Conservation (phyloP, 352 stramenopile species). For the Pythium apleroticum region DNA sequence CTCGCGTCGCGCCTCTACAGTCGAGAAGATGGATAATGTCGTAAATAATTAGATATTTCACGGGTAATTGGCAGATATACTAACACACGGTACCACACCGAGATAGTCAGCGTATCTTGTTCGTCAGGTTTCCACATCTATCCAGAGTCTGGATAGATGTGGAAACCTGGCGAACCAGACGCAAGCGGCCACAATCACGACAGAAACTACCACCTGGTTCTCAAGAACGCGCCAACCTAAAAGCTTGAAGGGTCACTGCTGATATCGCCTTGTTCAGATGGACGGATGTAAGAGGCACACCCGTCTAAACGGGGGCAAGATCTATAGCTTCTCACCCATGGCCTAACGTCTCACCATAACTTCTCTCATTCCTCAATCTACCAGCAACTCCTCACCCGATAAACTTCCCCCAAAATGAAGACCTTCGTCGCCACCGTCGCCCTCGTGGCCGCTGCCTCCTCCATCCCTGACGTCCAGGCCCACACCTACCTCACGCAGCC, state of each 20-base stretch:
- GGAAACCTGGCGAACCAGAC: not conserved
- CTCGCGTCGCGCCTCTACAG: not conserved
- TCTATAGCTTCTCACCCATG: not conserved
- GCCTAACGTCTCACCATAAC: not conserved
- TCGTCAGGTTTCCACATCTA: too few relatives aligned
- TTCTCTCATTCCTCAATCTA: not conserved
- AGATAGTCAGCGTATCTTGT: not conserved
- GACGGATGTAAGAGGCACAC: not conserved
- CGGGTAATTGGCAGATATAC: not conserved
- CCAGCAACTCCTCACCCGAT: not conserved
- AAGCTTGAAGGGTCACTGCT: not conserved
- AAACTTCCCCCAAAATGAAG: not conserved
- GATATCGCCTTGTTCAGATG: too few relatives aligned
- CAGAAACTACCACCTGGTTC: not conserved
- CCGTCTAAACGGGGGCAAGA: not conserved
- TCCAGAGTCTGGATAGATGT: not conserved
- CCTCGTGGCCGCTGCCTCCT: constrained; percentile 4
- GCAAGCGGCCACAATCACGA: not conserved
- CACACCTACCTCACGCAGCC: constrained; percentile 15
- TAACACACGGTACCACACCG: not conserved
- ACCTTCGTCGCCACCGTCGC: not conserved
- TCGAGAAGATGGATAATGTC: not conserved
- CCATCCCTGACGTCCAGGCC: not conserved
- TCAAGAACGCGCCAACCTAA: not conserved
- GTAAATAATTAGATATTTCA: not conserved